Evolutionary conservation across 2,329 filamentous ascomycete genomes (phyloP), one percentile per base, ranked within the genome.

Genomic region (Teratosphaeriaceae sp.): DNA sequence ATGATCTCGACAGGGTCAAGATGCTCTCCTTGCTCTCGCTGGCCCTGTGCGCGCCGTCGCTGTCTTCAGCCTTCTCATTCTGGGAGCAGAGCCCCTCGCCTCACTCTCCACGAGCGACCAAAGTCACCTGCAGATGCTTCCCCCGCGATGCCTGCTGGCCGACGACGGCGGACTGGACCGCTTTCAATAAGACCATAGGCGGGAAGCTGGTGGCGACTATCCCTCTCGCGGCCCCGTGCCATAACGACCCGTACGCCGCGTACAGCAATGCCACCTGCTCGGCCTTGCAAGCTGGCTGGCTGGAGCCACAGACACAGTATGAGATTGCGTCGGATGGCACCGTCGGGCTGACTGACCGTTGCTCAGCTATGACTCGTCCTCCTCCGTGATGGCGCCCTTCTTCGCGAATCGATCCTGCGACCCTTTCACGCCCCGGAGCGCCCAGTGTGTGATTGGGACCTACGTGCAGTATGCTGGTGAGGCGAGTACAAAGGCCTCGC

Each of bases 111-210:
- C n/a, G n/a, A n/a, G n/a, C n/a, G n/a, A n/a, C n/a, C n/a, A n/a
- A n/a, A n/a, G n/a, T n/a, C n/a, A n/a, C n/a, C n/a, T 76, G 73
- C 55, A 65, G 67, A 15, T 75, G 68, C 57, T 65, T 73, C 29
- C 76, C 78, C 1, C 70, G 69, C 13, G 73, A 80, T 43, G n/a
- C 48, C 1, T 70, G 67, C 53, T 82, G 78, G 76, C 79, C 79
- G 0, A 59, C 61, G 0, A 16, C 49, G 0, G 34, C 52, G 1
- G 57, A 60, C 4, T 82, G 78, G 78, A 50, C 61, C 6, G 42
- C 52, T 0, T 68, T 82, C 40, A 79, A 81, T 52, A 42, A 55
- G 12, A 70, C 76, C 1, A 62, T 80, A 2, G 61, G 64, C 18
- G 76, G 74, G 1, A 64, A 62, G 3, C 62, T 82, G 21, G 63